Evolutionary conservation across 306 rosid species (phyloP).

Genomic region (Notholithocarpus densiflorus): DNA sequence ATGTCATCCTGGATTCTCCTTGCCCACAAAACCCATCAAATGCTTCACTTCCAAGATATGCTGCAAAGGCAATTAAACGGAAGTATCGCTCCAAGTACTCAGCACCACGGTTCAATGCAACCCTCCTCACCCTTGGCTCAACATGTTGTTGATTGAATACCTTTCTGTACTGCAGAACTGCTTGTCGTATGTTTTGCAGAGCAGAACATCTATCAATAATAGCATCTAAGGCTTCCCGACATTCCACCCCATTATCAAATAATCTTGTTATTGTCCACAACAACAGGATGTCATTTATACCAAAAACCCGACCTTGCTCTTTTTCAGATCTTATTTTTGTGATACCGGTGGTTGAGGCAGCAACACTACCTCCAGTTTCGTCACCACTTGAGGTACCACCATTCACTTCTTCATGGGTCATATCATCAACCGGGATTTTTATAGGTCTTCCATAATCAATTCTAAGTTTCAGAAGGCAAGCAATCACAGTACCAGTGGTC

Average conservation of each 20-base stretch:
- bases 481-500: slow-evolving; percentile 90
- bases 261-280: slow-evolving; percentile 85
- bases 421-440: slow-evolving; percentile 56
- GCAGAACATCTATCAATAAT: slow-evolving; percentile 90
- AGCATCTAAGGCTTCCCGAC: slow-evolving; percentile 88
- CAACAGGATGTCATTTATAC: slow-evolving; percentile 85
- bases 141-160: slow-evolving; percentile 84
- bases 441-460: slow-evolving; percentile 79
- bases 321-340: slow-evolving; percentile 38
- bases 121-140: slow-evolving; percentile 86
- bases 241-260: slow-evolving; percentile 85
- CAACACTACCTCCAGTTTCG: slow-evolving; percentile 43
- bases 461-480: slow-evolving; percentile 86
- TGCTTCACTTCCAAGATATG: slow-evolving; percentile 93
- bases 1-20: slow-evolving; percentile 65
- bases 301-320: slow-evolving; percentile 60
- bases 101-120: slow-evolving; percentile 83
- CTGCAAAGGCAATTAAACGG: slow-evolving; percentile 90
- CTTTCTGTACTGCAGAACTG: slow-evolving; percentile 73
- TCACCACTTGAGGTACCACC: slow-evolving; percentile 74
- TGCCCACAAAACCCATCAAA: slow-evolving; percentile 82
- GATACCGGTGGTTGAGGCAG: slow-evolving; percentile 27
- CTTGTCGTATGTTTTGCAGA: slow-evolving; percentile 88
- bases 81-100: slow-evolving; percentile 92
- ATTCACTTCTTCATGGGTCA: slow-evolving; percentile 45